Percentiles rank a stretch among this genome's conserved stretches.
phyloP scores from a whole-genome alignment of 2,329 filamentous ascomycete genomes.

The Nothophoma quercina region DNA sequence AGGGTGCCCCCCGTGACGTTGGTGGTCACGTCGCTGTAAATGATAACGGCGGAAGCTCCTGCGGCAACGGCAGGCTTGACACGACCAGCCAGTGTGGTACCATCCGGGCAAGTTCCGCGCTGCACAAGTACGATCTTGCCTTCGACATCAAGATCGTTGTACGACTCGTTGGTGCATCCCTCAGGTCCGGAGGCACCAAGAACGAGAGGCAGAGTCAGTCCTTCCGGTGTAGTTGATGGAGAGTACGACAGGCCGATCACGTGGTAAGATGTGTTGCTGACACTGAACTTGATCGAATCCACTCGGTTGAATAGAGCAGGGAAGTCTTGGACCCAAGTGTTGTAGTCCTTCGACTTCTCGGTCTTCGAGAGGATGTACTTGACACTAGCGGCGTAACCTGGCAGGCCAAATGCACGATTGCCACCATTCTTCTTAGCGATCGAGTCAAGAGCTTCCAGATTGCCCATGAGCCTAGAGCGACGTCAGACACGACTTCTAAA shows the following conservation, averaged over 20 bases:
- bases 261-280: slow-evolving; percentile 48
- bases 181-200: slow-evolving; percentile 51
- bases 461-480: slow-evolving; percentile 59
- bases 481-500: background rate
- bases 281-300: slow-evolving; percentile 51
- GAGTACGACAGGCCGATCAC: slow-evolving; percentile 57
- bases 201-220: slow-evolving; percentile 52
- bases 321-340: slow-evolving; percentile 60
- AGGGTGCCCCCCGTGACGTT: slow-evolving; percentile 53
- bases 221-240: slow-evolving; percentile 56
- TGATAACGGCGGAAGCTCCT: slow-evolving; percentile 52
- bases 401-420: slow-evolving; percentile 67
- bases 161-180: slow-evolving; percentile 52
- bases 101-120: slow-evolving; percentile 52
- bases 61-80: slow-evolving; percentile 52
- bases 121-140: slow-evolving; percentile 54
- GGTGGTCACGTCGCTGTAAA: slow-evolving; percentile 51
- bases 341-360: slow-evolving; percentile 49
- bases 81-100: slow-evolving; percentile 51
- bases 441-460: slow-evolving; percentile 62
- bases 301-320: slow-evolving; percentile 55
- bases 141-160: slow-evolving; percentile 49
- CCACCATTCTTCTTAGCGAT: slow-evolving; percentile 65
- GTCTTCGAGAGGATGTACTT: slow-evolving; percentile 64
- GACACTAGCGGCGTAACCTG: slow-evolving; percentile 65